A percentile compares a stretch with the other conserved stretches of the same genome.
Conservation (phyloP, 768 basidiomycete species). For the Suillus subaureus region DNA sequence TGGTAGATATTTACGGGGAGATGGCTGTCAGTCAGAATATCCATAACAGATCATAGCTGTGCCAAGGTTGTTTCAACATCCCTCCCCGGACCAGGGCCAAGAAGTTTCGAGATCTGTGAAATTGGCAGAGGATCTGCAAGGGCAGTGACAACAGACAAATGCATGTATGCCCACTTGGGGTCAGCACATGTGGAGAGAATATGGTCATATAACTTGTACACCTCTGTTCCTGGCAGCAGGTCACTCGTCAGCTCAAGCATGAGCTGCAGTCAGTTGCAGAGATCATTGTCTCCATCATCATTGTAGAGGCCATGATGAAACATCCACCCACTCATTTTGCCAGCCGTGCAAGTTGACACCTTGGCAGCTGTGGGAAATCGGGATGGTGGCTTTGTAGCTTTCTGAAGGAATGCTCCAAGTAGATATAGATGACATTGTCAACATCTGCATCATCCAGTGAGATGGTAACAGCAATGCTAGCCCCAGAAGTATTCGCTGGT, state of each 20-base stretch:
- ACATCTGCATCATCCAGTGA: background rate
- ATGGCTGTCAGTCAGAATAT: background rate
- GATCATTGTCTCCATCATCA: background rate
- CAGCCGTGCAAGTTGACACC: background rate
- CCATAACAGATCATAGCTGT: background rate
- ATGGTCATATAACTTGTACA: background rate
- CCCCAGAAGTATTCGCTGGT: background rate
- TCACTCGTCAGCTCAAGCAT: background rate
- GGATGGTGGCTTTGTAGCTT: background rate
- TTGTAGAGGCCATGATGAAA: background rate
- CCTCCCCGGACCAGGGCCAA: background rate
- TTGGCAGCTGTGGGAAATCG: background rate
- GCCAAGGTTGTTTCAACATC: background rate
- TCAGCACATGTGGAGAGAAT: background rate
- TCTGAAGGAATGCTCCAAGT: background rate
- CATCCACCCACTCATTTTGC: background rate
- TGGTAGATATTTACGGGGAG: background rate
- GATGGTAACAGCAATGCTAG: background rate
- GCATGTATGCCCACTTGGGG: background rate
- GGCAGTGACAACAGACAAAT: background rate
- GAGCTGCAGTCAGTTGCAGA: background rate
- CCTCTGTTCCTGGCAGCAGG: background rate
- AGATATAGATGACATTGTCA: background rate
- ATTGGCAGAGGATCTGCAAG: background rate
- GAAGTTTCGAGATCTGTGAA: slow-evolving; percentile 2